Conservation (phyloP, 2,329 filamentous ascomycete species). For the Albophoma yamanashiensis region DNA sequence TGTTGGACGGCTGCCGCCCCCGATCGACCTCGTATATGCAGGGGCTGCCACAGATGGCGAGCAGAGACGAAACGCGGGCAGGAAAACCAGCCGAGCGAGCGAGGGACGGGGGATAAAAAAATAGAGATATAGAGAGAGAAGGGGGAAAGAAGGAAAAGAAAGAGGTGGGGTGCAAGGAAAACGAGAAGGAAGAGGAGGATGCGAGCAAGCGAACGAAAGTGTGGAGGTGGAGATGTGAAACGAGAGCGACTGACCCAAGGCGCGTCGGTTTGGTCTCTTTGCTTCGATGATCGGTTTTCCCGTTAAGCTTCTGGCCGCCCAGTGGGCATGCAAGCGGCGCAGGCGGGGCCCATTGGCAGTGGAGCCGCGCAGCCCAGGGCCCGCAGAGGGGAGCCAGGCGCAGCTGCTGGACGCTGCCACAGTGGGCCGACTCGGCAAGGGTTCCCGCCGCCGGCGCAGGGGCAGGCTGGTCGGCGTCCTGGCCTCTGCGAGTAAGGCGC, state of each 20-base stretch:
- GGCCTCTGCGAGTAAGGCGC: background rate
- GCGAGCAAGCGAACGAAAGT: background rate
- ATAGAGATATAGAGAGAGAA: background rate
- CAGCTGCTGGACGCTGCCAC: background rate
- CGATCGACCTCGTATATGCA: background rate
- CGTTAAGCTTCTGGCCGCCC: background rate
- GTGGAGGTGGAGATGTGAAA: constrained; percentile 5
- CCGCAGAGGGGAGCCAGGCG: background rate
- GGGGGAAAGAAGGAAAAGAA: background rate
- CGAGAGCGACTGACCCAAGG: background rate
- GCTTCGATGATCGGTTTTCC: background rate
- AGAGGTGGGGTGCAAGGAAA: constrained; percentile 4
- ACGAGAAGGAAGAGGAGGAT: background rate
- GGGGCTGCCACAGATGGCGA: background rate
- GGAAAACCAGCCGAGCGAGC: constrained; percentile 1
- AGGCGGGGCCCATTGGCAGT: background rate
- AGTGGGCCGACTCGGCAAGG: background rate
- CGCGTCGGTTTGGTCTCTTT: background rate
- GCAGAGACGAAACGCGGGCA: background rate
- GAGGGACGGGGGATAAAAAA: constrained; percentile 1
- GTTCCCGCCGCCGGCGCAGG: background rate
- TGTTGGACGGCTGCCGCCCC: background rate
- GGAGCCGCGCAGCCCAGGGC: background rate
- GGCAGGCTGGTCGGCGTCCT: background rate
- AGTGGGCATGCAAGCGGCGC: background rate